Evolutionary conservation across 2,329 filamentous ascomycete genomes (phyloP).

Genomic region (Aspergillus sp.): DNA sequence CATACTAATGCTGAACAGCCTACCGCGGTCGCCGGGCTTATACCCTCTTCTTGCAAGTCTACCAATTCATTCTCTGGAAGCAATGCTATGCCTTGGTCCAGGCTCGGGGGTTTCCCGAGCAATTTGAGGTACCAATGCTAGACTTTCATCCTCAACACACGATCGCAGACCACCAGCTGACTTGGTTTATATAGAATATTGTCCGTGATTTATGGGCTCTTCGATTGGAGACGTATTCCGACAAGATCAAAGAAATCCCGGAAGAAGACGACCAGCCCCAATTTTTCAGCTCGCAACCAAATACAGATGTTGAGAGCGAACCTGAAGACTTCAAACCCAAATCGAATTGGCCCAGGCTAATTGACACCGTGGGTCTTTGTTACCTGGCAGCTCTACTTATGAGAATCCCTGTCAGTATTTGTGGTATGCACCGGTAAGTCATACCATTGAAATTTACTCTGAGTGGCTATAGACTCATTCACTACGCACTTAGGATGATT

Average conservation of each 20-base stretch:
- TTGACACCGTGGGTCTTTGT: constrained; percentile 74
- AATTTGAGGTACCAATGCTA: constrained; percentile 63
- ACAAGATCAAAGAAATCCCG: constrained; percentile 40
- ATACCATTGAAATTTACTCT: background rate
- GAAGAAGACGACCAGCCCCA: constrained; percentile 44
- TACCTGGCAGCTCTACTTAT: constrained; percentile 77
- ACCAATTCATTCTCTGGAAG: constrained; percentile 81
- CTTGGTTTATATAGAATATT: constrained; percentile 46
- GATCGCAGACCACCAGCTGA: constrained; percentile 5
- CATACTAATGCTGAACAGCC: constrained; percentile 52
- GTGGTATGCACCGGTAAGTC: constrained; percentile 60
- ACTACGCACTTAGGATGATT: constrained; percentile 29
- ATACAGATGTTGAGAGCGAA: constrained; percentile 46
- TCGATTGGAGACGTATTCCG: constrained; percentile 60
- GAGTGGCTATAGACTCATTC: background rate
- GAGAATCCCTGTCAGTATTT: constrained; percentile 71
- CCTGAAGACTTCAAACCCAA: constrained; percentile 34
- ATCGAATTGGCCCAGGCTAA: constrained; percentile 59
- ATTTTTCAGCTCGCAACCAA: constrained; percentile 61
- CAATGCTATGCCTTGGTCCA: constrained; percentile 74
- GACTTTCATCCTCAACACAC: background rate
- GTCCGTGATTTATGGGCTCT: constrained; percentile 85
- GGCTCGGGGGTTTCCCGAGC: constrained; percentile 63
- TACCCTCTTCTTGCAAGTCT: constrained; percentile 76
- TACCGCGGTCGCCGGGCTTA: constrained; percentile 66